Conservation (phyloP, 2,329 filamentous ascomycete species). For the Phaeophleospora eucalypticola region DNA sequence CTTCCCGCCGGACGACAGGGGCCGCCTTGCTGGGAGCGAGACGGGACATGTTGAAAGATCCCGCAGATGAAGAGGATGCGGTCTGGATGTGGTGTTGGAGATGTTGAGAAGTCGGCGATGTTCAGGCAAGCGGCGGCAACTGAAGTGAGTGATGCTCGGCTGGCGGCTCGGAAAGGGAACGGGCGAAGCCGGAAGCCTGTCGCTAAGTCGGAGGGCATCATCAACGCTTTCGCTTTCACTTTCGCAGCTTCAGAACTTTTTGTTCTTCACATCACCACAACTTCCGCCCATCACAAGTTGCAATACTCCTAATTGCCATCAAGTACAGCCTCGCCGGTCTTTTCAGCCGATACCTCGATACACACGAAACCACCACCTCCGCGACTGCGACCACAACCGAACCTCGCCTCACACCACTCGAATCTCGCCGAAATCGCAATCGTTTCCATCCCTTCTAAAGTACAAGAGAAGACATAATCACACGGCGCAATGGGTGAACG, state of each 20-base stretch:
- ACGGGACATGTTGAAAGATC: constrained; percentile 30
- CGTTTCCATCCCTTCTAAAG: not conserved
- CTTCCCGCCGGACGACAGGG: constrained; percentile 21
- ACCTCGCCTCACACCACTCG: too few species aligned
- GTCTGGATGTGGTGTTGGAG: not conserved
- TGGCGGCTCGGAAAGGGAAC: not conserved
- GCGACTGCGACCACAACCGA: too few species aligned
- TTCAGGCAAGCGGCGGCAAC: not conserved
- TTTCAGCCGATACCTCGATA: too few species aligned
- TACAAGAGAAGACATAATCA: too few species aligned
- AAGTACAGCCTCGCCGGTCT: not conserved
- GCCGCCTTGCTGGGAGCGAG: constrained; percentile 26
- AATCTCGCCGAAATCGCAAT: not conserved
- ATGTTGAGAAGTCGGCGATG: not conserved
- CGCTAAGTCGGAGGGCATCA: not conserved
- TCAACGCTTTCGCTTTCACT: too few species aligned
- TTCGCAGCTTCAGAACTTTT: too few species aligned
- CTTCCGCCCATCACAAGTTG: not conserved
- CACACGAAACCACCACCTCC: too few species aligned
- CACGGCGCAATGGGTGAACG: constrained; percentile 22
- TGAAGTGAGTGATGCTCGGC: not conserved
- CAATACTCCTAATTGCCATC: not conserved
- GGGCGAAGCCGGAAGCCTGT: not conserved
- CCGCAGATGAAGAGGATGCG: not conserved
- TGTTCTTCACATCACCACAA: too few species aligned